A percentile compares a stretch with the other conserved stretches of the same genome.
These are phyloP conservation scores for Cytospora chrysosperma DNA, from an alignment of 2,329 filamentous ascomycete species.

Conservation along the genomic window DNA sequence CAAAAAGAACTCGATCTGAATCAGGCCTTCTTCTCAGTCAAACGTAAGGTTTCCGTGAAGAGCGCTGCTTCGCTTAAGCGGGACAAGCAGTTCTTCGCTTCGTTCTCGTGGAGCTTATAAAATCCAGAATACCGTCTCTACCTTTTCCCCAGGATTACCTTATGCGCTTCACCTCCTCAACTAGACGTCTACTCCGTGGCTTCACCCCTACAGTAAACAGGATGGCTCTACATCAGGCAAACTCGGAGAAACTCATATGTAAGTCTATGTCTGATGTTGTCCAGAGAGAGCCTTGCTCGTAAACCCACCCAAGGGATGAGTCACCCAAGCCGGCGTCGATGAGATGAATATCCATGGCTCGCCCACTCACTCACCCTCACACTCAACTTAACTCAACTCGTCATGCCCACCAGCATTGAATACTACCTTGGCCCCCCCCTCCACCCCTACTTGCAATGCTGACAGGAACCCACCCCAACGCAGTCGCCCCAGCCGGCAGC, in stretches of 20 bases:
- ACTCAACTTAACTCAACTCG: not conserved
- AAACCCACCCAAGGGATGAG: not conserved
- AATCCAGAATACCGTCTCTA: not conserved
- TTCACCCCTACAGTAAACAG: slow-evolving; percentile 26
- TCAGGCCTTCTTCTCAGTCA: not conserved
- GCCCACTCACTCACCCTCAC: not conserved
- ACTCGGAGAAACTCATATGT: slow-evolving; percentile 50
- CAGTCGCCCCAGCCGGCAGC: slow-evolving; percentile 64
- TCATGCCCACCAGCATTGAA: not conserved
- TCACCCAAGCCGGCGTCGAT: not conserved
- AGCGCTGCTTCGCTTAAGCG: not conserved
- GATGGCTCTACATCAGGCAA: slow-evolving; percentile 47
- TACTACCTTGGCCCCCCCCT: slow-evolving; percentile 19
- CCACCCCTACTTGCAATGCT: too few relatives aligned
- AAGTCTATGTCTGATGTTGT: slow-evolving; percentile 27
- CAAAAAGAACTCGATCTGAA: not conserved
- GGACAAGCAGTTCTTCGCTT: not conserved
- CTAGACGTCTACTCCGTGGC: slow-evolving; percentile 2
- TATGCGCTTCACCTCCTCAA: slow-evolving; percentile 8
- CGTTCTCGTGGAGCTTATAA: not conserved
- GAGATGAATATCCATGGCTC: not conserved
- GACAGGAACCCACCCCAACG: slow-evolving; percentile 22
- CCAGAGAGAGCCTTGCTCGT: not conserved
- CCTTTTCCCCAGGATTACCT: not conserved
- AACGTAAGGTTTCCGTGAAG: not conserved